phyloP scores from a whole-genome alignment of 2,329 filamentous ascomycete genomes.

The Fusarium zealandicum region DNA sequence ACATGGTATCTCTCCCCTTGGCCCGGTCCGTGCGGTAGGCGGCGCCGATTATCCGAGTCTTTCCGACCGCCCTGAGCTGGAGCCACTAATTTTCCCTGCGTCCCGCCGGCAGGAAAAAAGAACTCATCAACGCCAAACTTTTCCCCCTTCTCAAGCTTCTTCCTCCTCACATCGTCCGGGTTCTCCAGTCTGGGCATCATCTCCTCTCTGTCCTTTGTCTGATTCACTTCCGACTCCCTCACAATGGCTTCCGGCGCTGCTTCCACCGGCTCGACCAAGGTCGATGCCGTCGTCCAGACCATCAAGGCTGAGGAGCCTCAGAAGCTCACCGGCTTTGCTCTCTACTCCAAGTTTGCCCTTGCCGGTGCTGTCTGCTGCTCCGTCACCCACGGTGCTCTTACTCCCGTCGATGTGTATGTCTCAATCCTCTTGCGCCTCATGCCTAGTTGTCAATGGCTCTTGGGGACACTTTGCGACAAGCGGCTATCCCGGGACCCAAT shows the following conservation, averaged over 20 bases:
- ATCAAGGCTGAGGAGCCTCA: conserved; percentile 51
- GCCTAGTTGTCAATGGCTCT: conserved; percentile 31
- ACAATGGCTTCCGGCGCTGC: conserved; percentile 52
- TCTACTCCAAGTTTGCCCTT: conserved; percentile 97
- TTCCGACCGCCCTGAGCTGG: conserved; percentile 36
- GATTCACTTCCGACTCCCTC: conserved; percentile 29
- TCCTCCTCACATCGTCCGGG: conserved; percentile 19
- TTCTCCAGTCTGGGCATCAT: conserved; percentile 29
- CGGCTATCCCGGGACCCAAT: conserved; percentile 6
- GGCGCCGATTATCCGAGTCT: conserved; percentile 45
- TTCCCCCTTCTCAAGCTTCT: conserved; percentile 18
- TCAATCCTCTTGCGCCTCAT: not conserved
- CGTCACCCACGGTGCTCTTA: conserved; percentile 95
- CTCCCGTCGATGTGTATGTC: conserved; percentile 99
- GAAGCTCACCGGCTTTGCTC: conserved; percentile 62
- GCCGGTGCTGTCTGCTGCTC: conserved; percentile 98
- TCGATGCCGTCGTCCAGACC: conserved; percentile 54
- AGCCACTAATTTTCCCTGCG: conserved; percentile 36
- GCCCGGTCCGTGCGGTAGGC: conserved; percentile 40
- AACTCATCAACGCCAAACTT: conserved; percentile 39
- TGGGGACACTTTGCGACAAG: conserved; percentile 7
- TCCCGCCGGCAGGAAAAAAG: conserved; percentile 37
- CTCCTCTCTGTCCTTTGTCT: conserved; percentile 47
- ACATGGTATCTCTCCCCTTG: conserved; percentile 29
- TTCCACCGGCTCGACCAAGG: conserved; percentile 53